Base-by-base conservation (phyloP, 2,329 filamentous ascomycete genomes). In the Sarocladium strictum region DNA sequence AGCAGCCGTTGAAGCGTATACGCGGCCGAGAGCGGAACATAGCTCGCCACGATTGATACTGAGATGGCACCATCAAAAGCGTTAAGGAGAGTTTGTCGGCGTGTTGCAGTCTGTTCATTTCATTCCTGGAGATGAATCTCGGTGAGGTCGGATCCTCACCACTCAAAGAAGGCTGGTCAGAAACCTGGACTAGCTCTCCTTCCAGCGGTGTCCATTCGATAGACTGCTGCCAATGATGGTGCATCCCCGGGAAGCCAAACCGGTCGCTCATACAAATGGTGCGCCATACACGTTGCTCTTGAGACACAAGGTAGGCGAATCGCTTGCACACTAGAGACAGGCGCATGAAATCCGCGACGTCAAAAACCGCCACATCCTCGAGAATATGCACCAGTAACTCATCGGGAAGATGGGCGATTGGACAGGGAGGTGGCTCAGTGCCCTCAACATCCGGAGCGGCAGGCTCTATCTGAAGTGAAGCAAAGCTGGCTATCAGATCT, bases 1-100 rank as follows among this genome's bases (percentile, higher is more conserved):
- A 99, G 71, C 90, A 88, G 24, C 94, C 94, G 64, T 94, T 94
- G 76, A 96, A 99, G 56, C 94, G 89, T 57, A 97, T 80, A 41
- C 94, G 86, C 2, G 94, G 93, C 14, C 91, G 87, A 4, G 77
- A 75, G 37, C 87, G 89, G 73, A 96, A 96, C 75, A 96, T 89
- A 53, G 74, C 70, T 63, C 80, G 73, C 81, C 83, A 86, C 2
- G 79, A 70, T 2, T 70, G 64, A 62, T 84, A 85, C 0, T 50
- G 10, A 3, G 66, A 65, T 1, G 70, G 69, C 21, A 76, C 67
- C 29, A 82, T 69, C 2, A 71, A 65, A 17, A 67, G 59, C 0
- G 77, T 79, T 6, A 65, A 64, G 6, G 69, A 62, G 11, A 68
- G 59, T 12, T 62, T 66, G 45, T 68, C 66, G 3, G 66, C 69